Base-by-base conservation (phyloP, 1,284 basidiomycete species). In the Tylopilus orsonianus region DNA sequence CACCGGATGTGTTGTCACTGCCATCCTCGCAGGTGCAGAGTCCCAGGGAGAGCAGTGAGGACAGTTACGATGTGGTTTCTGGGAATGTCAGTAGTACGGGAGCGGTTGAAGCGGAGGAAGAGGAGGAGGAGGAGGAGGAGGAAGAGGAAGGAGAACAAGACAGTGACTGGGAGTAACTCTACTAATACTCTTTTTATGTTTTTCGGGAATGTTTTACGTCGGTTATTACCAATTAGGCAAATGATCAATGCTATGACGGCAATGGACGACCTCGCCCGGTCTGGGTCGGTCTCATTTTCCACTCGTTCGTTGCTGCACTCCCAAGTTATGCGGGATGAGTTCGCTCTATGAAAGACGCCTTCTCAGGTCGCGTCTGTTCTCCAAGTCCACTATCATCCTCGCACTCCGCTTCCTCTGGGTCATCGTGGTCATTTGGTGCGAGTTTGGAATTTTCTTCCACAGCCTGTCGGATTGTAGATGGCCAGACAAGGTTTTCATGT, bases 21-120 rank as follows among this genome's bases (percentile, higher is more conserved):
- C 53, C 68, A 3, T 59, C 62, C 6, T 72, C 72, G 7, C 61
- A 66, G 12, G 53, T 59, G 3, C 68, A 67, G 12, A 83, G 81
- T 55, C 79, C 81, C 7, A 71, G 82, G 43, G 75, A 75, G 42
- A 83, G 80, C 54, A 86, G 83, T 56, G 85, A 87, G 48, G 84
- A 77, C 16, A 85, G 85, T 54, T 90, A 82, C 60, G 87, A 90
- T 61, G 74, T 90, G 14, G 80, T 90, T 14, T 78, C 79, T 54
- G 71, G 69, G 14, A 74, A 71, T 54, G 73, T 67, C 8, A 74
- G 75, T 43, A 70, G 59, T 32, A 56, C 59, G 32, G 58, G 64
- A 18, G 58, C 50, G 5, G 54, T 49, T 18, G 65, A 66, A 46
- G 60, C 64, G 19, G 62, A 64, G 0, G 67, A 62, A 0, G 63